Evolutionary conservation across 2,329 filamentous ascomycete species (phyloP).

Genomic region (Alternaria sp.): DNA sequence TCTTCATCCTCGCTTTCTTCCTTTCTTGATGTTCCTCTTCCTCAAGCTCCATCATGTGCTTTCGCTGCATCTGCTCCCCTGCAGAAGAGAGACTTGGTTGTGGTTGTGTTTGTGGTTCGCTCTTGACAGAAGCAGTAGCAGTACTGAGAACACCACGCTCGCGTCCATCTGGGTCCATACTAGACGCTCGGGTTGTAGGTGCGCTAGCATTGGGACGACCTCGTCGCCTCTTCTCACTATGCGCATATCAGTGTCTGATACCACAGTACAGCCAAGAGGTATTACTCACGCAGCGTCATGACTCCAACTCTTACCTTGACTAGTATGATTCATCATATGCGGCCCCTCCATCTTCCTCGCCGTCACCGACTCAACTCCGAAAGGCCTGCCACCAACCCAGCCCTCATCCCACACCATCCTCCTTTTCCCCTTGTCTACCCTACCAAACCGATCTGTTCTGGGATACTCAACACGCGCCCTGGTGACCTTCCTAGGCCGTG

Average conservation of each 20-base stretch:
- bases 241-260: not conserved
- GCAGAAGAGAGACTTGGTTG: not conserved
- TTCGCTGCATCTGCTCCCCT: not conserved
- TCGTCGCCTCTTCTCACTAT: not conserved
- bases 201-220: not conserved
- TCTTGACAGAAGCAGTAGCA: not conserved
- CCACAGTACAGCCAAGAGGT: not conserved
- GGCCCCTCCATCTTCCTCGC: not conserved
- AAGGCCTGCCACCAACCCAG: not conserved
- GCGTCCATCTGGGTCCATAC: not conserved
- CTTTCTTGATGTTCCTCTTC: not conserved
- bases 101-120: not conserved
- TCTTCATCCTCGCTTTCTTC: not conserved
- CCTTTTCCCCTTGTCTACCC: not conserved
- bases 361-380: not conserved
- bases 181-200: not conserved
- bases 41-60: not conserved
- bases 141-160: not conserved
- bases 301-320: not conserved
- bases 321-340: constrained; percentile 1
- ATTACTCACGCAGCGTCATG: not conserved
- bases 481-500: not conserved
- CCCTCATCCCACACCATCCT: not conserved
- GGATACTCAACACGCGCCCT: not conserved
- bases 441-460: not conserved